A percentile compares a stretch with the other conserved stretches of the same genome.
Conservation (phyloP, 345 rosid species). For the Eutrema japonicum region DNA sequence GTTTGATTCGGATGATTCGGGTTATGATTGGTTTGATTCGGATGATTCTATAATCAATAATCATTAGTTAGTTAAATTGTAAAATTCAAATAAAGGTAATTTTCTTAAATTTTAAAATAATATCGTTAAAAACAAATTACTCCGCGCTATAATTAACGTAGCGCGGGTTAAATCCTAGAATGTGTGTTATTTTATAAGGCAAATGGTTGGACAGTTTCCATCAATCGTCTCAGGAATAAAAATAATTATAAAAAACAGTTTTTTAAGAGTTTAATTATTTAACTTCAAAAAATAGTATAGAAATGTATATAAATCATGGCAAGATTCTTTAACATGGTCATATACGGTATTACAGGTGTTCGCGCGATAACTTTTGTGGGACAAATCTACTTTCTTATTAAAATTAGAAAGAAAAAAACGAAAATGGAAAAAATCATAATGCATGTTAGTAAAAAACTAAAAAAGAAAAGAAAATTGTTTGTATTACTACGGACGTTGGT, state of each 20-base stretch:
- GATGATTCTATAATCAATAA: too few species aligned
- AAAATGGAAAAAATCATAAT: neutral
- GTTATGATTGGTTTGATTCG: too few species aligned
- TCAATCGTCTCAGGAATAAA: neutral
- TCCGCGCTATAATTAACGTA: too few species aligned
- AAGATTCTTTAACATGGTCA: neutral
- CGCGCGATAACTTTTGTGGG: neutral
- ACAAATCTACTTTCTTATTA: neutral
- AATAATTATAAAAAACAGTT: neutral
- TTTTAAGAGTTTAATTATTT: too few species aligned
- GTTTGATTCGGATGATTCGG: too few species aligned
- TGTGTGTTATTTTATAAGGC: neutral
- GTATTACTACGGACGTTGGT: neutral
- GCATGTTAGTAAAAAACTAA: neutral
- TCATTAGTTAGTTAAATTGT: too few species aligned
- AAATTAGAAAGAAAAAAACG: neutral
- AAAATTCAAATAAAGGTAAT: too few species aligned
- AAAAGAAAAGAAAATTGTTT: neutral
- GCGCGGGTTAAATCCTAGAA: too few species aligned
- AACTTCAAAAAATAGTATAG: neutral
- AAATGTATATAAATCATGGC: neutral
- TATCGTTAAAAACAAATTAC: too few species aligned
- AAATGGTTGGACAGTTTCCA: slow-evolving; percentile 1
- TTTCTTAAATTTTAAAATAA: too few species aligned
- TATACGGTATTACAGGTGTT: neutral